A percentile compares a stretch with the other conserved stretches of the same genome.
phyloP scores from a whole-genome alignment of 352 stramenopile genomes.

The Phytophthora macrochlamydospora region DNA sequence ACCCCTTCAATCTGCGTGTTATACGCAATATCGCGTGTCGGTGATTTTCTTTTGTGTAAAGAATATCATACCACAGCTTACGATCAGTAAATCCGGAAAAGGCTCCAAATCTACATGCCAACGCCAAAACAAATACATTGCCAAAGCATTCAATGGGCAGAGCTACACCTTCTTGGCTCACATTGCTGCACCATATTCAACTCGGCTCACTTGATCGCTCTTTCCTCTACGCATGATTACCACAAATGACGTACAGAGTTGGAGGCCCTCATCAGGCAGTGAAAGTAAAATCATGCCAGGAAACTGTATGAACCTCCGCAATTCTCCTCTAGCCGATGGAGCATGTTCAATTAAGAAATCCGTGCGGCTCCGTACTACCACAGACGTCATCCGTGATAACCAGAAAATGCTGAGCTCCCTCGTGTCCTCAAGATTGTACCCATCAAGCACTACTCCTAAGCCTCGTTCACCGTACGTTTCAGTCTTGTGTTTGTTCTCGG shows the following conservation, averaged over 20 bases:
- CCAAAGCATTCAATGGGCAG: background rate
- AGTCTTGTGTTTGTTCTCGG: background rate
- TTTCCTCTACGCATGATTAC: background rate
- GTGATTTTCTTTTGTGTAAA: background rate
- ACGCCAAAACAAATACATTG: background rate
- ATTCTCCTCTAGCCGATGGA: background rate
- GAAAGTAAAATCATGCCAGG: slow-evolving; percentile 2
- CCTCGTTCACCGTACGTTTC: background rate
- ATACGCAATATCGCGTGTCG: background rate
- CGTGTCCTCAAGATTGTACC: background rate
- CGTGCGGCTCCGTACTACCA: background rate
- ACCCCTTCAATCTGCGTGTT: background rate
- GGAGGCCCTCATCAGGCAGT: background rate
- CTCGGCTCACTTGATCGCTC: background rate
- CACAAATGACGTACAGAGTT: background rate
- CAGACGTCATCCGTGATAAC: background rate
- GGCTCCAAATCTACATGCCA: background rate
- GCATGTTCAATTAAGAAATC: background rate
- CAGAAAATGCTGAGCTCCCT: background rate
- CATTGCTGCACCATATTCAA: background rate
- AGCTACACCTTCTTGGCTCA: background rate
- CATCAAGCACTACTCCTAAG: slow-evolving; percentile 1
- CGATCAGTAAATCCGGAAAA: background rate
- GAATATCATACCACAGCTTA: background rate
- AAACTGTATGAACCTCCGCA: slow-evolving; percentile 3